Conservation (phyloP, 2,329 filamentous ascomycete genomes). For the Falciphora oryzae region DNA sequence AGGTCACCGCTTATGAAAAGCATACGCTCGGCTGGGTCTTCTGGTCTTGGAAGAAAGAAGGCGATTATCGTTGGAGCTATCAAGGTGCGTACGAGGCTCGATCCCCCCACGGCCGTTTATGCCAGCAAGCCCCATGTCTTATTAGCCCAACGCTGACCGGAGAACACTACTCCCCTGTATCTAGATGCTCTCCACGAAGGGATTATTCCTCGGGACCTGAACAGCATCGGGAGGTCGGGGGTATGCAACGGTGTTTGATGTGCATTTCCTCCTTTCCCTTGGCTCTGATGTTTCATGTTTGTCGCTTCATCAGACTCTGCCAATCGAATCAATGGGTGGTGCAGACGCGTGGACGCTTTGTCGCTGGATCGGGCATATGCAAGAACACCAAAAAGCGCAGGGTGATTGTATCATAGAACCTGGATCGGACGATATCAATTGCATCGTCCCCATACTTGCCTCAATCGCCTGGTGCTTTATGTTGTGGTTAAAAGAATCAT, state of each 20-base stretch:
- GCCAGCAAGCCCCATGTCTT: too few relatives aligned
- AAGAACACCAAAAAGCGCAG: not conserved
- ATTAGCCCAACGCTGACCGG: not conserved
- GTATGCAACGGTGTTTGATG: not conserved
- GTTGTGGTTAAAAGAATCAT: not conserved
- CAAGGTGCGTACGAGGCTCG: not conserved
- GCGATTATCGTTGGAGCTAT: constrained; percentile 33
- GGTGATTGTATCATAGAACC: not conserved
- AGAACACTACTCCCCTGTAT: not conserved
- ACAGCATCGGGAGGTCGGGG: constrained; percentile 1
- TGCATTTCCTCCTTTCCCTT: too few relatives aligned
- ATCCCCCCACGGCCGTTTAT: not conserved
- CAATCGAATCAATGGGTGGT: not conserved
- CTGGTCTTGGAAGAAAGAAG: constrained; percentile 47
- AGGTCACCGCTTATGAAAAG: constrained; percentile 34
- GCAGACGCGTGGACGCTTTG: not conserved
- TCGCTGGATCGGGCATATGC: not conserved
- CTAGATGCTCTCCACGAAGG: constrained; percentile 14
- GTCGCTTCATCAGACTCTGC: not conserved
- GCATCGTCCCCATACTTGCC: not conserved
- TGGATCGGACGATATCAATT: not conserved
- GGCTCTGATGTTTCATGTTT: not conserved
- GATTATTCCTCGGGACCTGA: constrained; percentile 13
- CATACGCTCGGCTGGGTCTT: constrained; percentile 41
- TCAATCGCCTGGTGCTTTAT: too few relatives aligned